Base-by-base conservation (phyloP, 106 monocot species). In the Acorus calamus region DNA sequence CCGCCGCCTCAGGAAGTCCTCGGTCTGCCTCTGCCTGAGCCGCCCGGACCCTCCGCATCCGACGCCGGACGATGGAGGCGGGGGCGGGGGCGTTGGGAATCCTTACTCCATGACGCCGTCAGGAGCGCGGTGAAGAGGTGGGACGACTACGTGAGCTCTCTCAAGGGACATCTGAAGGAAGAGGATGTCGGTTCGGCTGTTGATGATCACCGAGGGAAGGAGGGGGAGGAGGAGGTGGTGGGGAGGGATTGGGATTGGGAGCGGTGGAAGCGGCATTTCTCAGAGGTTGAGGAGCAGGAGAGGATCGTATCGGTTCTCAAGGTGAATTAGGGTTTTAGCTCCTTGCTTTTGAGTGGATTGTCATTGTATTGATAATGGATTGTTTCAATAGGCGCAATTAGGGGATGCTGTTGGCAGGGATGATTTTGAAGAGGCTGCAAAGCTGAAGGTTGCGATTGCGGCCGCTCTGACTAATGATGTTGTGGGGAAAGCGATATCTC, bases 211-310 rank as follows among this genome's bases (percentile, higher is more conserved):
- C 28, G 28, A 28, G 28, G 28, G 28, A 28, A 28, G 28, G 28
- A 0, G 28, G 28, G 28, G 28, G 28, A 28, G 28, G 28, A 28
- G 28, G 71, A 44, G 71, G 76, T 43, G 47, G 76, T 50, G 52
- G 62, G 59, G 11, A 71, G 46, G 52, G 77, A 75, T 6, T 96
- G 94, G 94, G 80, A 80, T 73, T 96, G 94, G 94, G 79, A 85
- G 54, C 69, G 87, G 68, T 96, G 94, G 94, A 78, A 84, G 56
- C 67, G 69, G 66, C 84, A 96, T 62, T 90, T 96, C 64, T 63
- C 50, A 3, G 84, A 90, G 64, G 65, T 87, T 8, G 84, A 90
- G 54, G 94, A 87, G 62, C 77, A 84, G 55, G 84, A 87, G 76
- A 78, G 49, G 66, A 72, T 90, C 64, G 76, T 85, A n/a, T 69